A percentile compares a stretch with the other conserved stretches of the same genome.
Evolutionary conservation across 805 yeast species (phyloP).

Genomic region (Cyberlindnera meyerae): DNA sequence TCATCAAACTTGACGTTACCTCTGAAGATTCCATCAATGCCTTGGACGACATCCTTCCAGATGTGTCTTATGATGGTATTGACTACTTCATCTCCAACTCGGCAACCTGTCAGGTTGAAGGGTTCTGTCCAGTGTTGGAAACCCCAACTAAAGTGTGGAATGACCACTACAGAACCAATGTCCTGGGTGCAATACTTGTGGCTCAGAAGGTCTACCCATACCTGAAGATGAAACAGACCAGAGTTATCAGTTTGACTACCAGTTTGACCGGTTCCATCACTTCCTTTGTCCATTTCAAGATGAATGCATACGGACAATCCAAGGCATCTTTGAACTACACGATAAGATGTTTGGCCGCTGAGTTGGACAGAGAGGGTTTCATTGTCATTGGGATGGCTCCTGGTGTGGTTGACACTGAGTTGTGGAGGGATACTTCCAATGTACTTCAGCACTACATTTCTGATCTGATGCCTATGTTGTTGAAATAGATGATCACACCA

Average conservation of each 20-base stretch:
- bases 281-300: slow-evolving; percentile 11
- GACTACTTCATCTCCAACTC: no score
- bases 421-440: slow-evolving; percentile 16
- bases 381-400: slow-evolving; percentile 33
- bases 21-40: no score
- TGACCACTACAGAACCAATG: slow-evolving; percentile 21
- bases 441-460: no score
- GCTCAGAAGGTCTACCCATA: slow-evolving; percentile 21
- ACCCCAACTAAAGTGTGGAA: not conserved
- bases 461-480: no score
- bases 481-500: not conserved
- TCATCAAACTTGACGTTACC: no score
- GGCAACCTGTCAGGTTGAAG: no score
- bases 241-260: slow-evolving; percentile 27
- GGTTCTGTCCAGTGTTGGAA: no score
- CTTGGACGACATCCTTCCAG: no score
- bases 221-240: slow-evolving; percentile 18
- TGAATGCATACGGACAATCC: slow-evolving; percentile 32
- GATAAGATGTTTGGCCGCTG: slow-evolving; percentile 25
- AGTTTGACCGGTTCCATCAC: slow-evolving; percentile 25
- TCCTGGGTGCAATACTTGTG: slow-evolving; percentile 23
- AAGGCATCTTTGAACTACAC: slow-evolving; percentile 35
- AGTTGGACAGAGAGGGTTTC: slow-evolving; percentile 25
- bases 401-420: slow-evolving; percentile 34
- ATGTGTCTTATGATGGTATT: no score